Conservation (phyloP, 495 filamentous ascomycete genomes). For the Aspergillus haitiensis region DNA sequence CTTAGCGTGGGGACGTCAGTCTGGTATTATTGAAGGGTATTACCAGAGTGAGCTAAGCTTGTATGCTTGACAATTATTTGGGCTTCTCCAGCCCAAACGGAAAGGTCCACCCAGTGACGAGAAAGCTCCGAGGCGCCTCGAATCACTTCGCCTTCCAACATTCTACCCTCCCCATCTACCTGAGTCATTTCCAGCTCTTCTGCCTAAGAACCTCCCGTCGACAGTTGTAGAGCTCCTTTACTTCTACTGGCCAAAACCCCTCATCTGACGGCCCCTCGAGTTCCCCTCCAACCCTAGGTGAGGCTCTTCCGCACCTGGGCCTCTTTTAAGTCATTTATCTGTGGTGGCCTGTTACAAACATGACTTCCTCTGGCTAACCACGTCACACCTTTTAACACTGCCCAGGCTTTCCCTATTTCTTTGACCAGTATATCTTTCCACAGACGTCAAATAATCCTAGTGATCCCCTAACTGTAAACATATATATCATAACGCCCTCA, state of each 20-base stretch:
- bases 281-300: constrained; percentile 18
- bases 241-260: constrained; percentile 7
- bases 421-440: neutral
- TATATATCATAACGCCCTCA: too few species aligned
- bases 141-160: neutral
- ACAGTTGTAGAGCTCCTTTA: neutral
- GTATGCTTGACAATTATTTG: neutral
- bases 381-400: neutral
- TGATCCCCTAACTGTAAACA: too few species aligned
- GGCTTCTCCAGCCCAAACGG: neutral
- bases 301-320: constrained; percentile 20
- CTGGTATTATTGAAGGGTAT: too few species aligned
- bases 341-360: constrained; percentile 7
- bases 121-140: neutral
- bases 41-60: neutral
- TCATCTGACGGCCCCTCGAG: constrained; percentile 9
- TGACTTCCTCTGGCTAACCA: neutral
- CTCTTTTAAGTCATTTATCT: constrained; percentile 8
- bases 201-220: neutral
- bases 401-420: neutral
- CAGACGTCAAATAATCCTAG: too few species aligned
- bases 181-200: constrained; percentile 1
- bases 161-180: neutral
- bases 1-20: neutral
- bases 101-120: constrained; percentile 1